phyloP scores from a whole-genome alignment of 163 green algal species.

The Chlamydomonas reinhardtii region DNA sequence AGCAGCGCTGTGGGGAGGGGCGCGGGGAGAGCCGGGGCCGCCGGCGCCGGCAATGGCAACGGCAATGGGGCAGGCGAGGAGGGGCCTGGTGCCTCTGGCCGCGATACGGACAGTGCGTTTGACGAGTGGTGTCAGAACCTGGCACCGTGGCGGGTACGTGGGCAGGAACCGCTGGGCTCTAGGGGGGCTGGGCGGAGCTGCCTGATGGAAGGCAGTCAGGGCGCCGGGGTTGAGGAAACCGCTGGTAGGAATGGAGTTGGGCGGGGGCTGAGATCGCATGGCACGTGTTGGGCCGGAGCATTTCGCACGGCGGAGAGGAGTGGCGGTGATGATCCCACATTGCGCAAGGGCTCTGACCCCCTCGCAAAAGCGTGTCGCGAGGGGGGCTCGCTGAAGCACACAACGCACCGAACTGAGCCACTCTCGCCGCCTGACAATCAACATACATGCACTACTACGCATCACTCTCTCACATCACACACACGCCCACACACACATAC shows the following conservation, averaged over 20 bases:
- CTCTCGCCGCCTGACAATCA: no score
- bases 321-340: constrained; percentile 20
- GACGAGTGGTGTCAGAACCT: constrained; percentile 64
- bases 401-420: constrained; percentile 24
- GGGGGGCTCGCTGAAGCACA: constrained; percentile 13
- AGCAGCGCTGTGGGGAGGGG: not conserved
- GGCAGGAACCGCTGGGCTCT: no score
- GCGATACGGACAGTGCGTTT: constrained; percentile 20
- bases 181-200: no score
- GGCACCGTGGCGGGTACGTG: constrained; percentile 60
- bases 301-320: no score
- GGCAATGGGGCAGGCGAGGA: not conserved
- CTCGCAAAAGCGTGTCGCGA: constrained; percentile 20
- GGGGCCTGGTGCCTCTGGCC: no score
- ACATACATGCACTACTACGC: no score
- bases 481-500: no score
- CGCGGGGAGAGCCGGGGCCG: not conserved
- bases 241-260: not conserved
- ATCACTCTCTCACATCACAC: no score
- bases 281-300: no score
- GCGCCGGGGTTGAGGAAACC: no score
- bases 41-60: not conserved
- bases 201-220: no score
- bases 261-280: not conserved
- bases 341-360: constrained; percentile 46